These are phyloP conservation scores for Fusarium begoniae DNA, from an alignment of 2,329 filamentous ascomycete genomes.

Conservation along the genomic window DNA sequence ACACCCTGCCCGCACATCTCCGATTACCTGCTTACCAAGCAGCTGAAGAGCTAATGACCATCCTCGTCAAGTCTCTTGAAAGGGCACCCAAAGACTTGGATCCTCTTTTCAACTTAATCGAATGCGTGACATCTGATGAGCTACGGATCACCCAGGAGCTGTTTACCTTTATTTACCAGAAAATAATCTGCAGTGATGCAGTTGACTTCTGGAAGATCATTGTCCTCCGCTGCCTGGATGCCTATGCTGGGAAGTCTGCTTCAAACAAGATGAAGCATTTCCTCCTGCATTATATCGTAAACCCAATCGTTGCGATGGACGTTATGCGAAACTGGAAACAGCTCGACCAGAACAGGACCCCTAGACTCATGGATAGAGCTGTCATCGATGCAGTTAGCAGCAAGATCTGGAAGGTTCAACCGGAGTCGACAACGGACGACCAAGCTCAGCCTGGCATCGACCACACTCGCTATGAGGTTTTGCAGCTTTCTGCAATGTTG, in stretches of 20 bases:
- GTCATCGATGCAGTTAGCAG: constrained; percentile 91
- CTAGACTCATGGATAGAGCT: constrained; percentile 82
- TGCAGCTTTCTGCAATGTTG: constrained; percentile 93
- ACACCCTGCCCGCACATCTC: constrained; percentile 75
- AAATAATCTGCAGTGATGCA: constrained; percentile 85
- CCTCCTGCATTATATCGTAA: constrained; percentile 89
- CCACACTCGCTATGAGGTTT: constrained; percentile 92
- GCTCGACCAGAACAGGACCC: constrained; percentile 63
- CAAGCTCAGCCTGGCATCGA: constrained; percentile 86
- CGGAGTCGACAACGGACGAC: constrained; percentile 85
- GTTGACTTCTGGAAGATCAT: constrained; percentile 86
- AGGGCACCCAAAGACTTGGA: constrained; percentile 81
- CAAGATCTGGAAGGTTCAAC: constrained; percentile 92
- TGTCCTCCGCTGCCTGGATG: constrained; percentile 85
- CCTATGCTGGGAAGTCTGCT: constrained; percentile 81
- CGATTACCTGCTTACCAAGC: constrained; percentile 90
- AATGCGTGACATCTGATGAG: constrained; percentile 83
- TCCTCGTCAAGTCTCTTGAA: constrained; percentile 83
- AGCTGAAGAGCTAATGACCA: constrained; percentile 84
- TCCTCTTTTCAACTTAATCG: constrained; percentile 83
- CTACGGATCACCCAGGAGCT: constrained; percentile 80
- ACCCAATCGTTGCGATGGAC: constrained; percentile 96
- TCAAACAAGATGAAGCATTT: constrained; percentile 94
- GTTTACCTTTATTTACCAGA: constrained; percentile 82
- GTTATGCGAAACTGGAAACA: constrained; percentile 83